A percentile compares a stretch with the other conserved stretches of the same genome.
Conservation (phyloP, 1,284 basidiomycete genomes). For the Inonotus obliquus region DNA sequence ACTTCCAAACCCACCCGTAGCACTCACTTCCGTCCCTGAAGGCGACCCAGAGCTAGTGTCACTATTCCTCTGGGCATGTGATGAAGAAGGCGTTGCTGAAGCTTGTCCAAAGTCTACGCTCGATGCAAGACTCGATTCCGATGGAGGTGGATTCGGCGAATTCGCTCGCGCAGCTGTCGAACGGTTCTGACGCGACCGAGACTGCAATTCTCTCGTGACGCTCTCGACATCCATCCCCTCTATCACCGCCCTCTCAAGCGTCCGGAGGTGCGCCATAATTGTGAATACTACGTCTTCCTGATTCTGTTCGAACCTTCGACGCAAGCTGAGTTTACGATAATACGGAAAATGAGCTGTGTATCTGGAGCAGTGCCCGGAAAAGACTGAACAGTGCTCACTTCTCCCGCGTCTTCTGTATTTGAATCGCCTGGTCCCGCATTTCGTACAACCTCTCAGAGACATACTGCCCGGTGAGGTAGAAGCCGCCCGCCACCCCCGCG, state of each 20-base stretch:
- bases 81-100: slow-evolving; percentile 33
- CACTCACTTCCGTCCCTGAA: slow-evolving; percentile 13
- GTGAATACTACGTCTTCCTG: slow-evolving; percentile 83
- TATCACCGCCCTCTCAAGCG: slow-evolving; percentile 69
- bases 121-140: slow-evolving; percentile 40
- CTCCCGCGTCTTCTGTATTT: slow-evolving; percentile 65
- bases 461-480: slow-evolving; percentile 69
- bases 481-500: slow-evolving; percentile 51
- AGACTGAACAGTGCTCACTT: slow-evolving; percentile 48
- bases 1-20: not conserved
- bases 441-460: slow-evolving; percentile 65
- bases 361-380: not conserved
- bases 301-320: slow-evolving; percentile 75
- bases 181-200: slow-evolving; percentile 32
- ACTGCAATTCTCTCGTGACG: slow-evolving; percentile 68
- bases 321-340: slow-evolving; percentile 44
- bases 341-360: not conserved
- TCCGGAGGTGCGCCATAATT: slow-evolving; percentile 74
- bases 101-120: slow-evolving; percentile 40
- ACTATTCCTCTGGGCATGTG: not conserved
- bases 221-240: slow-evolving; percentile 80
- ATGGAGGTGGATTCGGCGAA: slow-evolving; percentile 18
- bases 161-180: slow-evolving; percentile 2
- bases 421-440: slow-evolving; percentile 59
- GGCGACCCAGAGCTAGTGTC: not conserved